A percentile compares a stretch with the other conserved stretches of the same genome.
phyloP scores from a whole-genome alignment of 1,284 basidiomycete genomes.

The Ganoderma boninense region DNA sequence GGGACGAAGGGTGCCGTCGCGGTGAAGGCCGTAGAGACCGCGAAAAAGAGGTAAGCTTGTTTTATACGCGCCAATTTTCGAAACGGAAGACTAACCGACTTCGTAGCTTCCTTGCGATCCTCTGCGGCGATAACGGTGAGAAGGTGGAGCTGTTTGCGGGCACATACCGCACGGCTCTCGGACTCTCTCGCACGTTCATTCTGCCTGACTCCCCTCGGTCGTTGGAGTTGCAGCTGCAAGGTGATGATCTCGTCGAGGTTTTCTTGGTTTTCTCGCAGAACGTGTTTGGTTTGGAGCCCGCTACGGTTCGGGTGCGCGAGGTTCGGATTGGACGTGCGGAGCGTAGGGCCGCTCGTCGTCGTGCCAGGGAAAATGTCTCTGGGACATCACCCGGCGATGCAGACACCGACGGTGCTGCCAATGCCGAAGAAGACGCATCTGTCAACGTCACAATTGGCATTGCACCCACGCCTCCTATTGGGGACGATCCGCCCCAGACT shows the following conservation, averaged over 20 bases:
- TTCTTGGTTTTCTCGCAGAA: constrained; percentile 90
- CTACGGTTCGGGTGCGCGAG: constrained; percentile 89
- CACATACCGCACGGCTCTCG: constrained; percentile 81
- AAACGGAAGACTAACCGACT: constrained; percentile 17
- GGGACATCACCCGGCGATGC: constrained; percentile 54
- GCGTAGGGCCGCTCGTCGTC: constrained; percentile 79
- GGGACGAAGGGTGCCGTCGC: constrained; percentile 87
- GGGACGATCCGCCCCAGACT: constrained; percentile 20
- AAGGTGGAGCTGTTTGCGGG: constrained; percentile 91
- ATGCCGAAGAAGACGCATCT: constrained; percentile 64
- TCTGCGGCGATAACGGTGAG: constrained; percentile 92
- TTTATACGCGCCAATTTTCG: constrained; percentile 1
- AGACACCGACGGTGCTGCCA: constrained; percentile 47
- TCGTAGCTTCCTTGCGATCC: constrained; percentile 84
- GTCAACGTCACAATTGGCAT: constrained; percentile 73
- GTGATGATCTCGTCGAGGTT: constrained; percentile 88
- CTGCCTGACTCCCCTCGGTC: constrained; percentile 87
- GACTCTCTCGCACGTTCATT: constrained; percentile 86
- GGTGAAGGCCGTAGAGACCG: constrained; percentile 86
- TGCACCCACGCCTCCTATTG: constrained; percentile 50
- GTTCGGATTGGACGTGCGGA: constrained; percentile 88
- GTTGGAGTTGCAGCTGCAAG: constrained; percentile 87
- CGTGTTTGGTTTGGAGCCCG: constrained; percentile 88
- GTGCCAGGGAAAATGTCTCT: constrained; percentile 68
- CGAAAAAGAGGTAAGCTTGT: constrained; percentile 76